phyloP scores from a whole-genome alignment of 768 basidiomycete genomes.

The Phanerochaete carnosa region DNA sequence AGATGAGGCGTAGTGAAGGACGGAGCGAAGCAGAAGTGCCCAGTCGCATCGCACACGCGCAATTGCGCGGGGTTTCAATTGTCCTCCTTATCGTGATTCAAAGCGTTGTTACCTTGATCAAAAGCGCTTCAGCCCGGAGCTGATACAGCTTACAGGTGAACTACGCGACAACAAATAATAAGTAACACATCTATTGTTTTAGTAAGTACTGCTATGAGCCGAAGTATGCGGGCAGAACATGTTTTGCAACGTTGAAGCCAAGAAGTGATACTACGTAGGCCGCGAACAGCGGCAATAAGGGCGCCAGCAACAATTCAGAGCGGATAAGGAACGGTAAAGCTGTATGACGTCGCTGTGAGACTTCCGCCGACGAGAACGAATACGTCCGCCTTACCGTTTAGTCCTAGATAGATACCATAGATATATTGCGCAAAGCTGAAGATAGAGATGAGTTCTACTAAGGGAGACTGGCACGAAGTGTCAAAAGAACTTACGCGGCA shows the following conservation, averaged over 20 bases:
- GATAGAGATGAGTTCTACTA: neutral
- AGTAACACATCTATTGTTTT: neutral
- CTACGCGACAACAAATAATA: neutral
- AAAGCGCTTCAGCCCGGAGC: neutral
- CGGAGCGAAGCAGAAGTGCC: slow-evolving; percentile 8
- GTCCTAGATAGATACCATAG: slow-evolving; percentile 86
- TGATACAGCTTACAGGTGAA: neutral
- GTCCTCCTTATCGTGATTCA: neutral
- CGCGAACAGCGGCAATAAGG: slow-evolving; percentile 81
- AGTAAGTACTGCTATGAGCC: slow-evolving; percentile 34
- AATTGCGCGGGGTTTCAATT: slow-evolving; percentile 12
- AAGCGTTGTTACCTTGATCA: neutral
- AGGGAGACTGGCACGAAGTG: neutral
- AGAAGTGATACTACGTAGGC: slow-evolving; percentile 84
- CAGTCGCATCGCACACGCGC: slow-evolving; percentile 3
- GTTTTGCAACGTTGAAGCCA: slow-evolving; percentile 86
- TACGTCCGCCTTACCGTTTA: slow-evolving; percentile 53
- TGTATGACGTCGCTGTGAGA: slow-evolving; percentile 24
- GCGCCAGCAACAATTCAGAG: slow-evolving; percentile 86
- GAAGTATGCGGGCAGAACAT: slow-evolving; percentile 82
- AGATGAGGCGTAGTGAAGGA: slow-evolving; percentile 15
- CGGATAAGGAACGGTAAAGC: slow-evolving; percentile 94
- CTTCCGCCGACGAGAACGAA: slow-evolving; percentile 17
- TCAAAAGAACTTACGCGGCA: slow-evolving; percentile 56
- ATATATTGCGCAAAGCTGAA: slow-evolving; percentile 84